These are phyloP conservation scores for Pleurotus cornucopiae DNA, from an alignment of 768 basidiomycete genomes.

Conservation along the genomic window DNA sequence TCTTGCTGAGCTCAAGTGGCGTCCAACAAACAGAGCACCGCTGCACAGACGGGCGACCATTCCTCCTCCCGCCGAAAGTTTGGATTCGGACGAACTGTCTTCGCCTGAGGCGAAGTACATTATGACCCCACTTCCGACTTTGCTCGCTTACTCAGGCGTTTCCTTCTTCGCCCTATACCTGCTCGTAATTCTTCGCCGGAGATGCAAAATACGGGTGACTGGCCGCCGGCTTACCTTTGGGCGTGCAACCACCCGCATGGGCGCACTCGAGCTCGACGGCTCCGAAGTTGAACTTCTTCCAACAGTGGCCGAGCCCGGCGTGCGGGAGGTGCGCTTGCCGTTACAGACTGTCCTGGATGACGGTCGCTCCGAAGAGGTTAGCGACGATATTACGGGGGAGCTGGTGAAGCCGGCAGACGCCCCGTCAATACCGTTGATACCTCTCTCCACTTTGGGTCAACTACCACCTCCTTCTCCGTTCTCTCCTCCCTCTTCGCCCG, in stretches of 20 bases:
- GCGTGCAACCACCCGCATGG: slow-evolving; percentile 6
- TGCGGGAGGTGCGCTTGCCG: neutral
- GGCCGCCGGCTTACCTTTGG: slow-evolving; percentile 2
- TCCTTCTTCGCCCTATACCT: slow-evolving; percentile 7
- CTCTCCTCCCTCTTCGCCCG: neutral
- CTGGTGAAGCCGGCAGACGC: neutral
- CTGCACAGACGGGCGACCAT: slow-evolving; percentile 1
- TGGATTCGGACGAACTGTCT: neutral
- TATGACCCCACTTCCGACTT: neutral
- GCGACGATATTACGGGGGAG: neutral
- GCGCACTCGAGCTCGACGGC: slow-evolving; percentile 2
- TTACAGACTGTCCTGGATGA: slow-evolving; percentile 8
- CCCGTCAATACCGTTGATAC: slow-evolving; percentile 1
- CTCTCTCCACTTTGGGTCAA: slow-evolving; percentile 2
- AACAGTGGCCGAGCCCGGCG: slow-evolving; percentile 4
- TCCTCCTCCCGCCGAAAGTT: neutral
- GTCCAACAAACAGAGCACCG: neutral
- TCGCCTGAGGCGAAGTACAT: neutral
- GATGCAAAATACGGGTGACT: slow-evolving; percentile 2
- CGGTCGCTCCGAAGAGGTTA: neutral
- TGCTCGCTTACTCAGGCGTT: slow-evolving; percentile 5
- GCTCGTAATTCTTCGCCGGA: neutral
- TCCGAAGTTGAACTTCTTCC: slow-evolving; percentile 5
- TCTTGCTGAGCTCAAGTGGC: neutral
- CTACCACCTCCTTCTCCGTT: slow-evolving; percentile 5